Percentiles rank a stretch among this genome's conserved stretches.
These are phyloP conservation scores for Paraurostyla sp. DNA, from an alignment of 73 alveolate genomes.

Conservation along the genomic window DNA sequence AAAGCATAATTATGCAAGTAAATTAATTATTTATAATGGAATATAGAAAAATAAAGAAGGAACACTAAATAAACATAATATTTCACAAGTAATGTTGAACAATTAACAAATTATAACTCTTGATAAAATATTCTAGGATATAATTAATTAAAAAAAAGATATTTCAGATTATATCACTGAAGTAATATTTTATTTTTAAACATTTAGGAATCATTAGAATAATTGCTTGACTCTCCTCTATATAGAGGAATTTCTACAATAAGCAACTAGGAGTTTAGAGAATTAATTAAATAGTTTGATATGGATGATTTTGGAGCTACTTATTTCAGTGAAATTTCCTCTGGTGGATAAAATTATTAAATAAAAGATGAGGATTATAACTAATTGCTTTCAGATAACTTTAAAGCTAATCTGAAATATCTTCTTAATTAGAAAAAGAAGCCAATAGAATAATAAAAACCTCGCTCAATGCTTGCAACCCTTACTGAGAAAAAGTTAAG, in stretches of 20 bases:
- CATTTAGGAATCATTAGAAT: background rate
- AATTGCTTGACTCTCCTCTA: background rate
- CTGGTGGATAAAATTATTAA: background rate
- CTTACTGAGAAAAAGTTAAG: background rate
- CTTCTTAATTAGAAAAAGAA: background rate
- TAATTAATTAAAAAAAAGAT: background rate
- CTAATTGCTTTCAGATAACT: background rate
- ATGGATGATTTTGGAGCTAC: background rate
- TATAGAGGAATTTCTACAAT: background rate
- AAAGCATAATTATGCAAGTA: background rate
- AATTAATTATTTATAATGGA: background rate
- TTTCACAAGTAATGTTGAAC: no score
- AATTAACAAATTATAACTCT: no score
- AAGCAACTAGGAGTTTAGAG: background rate
- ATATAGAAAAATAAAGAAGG: background rate
- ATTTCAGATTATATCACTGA: constrained; percentile 36
- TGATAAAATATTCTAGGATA: no score
- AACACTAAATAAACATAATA: background rate
- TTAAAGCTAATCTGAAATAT: background rate
- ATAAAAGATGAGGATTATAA: background rate
- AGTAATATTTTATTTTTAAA: no score
- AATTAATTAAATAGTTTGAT: background rate
- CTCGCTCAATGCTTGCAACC: background rate
- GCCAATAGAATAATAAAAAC: background rate
- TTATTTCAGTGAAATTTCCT: background rate